These are phyloP conservation scores for Pythium coloratum DNA, from an alignment of 352 stramenopile species.

Conservation along the genomic window DNA sequence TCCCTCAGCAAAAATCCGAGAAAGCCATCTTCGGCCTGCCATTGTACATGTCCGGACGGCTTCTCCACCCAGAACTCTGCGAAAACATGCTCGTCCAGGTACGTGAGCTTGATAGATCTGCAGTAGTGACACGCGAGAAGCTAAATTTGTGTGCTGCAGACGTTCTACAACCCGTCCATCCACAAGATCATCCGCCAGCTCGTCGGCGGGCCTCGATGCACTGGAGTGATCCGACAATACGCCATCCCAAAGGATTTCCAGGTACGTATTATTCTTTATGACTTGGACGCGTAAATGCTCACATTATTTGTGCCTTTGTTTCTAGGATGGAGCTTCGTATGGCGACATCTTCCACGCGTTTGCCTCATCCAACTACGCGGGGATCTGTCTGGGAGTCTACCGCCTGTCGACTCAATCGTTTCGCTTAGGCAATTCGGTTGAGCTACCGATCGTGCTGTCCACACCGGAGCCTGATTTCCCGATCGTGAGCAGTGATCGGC, in stretches of 20 bases:
- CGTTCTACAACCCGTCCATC: slow-evolving; percentile 85
- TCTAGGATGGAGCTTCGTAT: slow-evolving; percentile 45
- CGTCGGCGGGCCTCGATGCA: slow-evolving; percentile 73
- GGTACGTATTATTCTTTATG: slow-evolving; percentile 22
- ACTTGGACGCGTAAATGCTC: too few relatives aligned
- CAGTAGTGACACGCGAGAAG: background rate
- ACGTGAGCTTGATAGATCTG: slow-evolving; percentile 5
- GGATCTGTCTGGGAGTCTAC: slow-evolving; percentile 76
- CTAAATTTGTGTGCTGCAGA: slow-evolving; percentile 29
- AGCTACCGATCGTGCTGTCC: slow-evolving; percentile 79
- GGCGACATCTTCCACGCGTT: slow-evolving; percentile 64
- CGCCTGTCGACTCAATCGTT: slow-evolving; percentile 58
- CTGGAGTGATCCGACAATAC: slow-evolving; percentile 69
- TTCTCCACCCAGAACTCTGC: slow-evolving; percentile 80
- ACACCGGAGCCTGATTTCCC: slow-evolving; percentile 53
- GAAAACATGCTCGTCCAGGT: slow-evolving; percentile 87
- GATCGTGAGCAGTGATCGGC: slow-evolving; percentile 48
- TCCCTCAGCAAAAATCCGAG: slow-evolving; percentile 57
- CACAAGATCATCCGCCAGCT: slow-evolving; percentile 84
- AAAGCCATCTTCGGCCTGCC: slow-evolving; percentile 80
- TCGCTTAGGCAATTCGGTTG: slow-evolving; percentile 35
- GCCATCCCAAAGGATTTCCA: slow-evolving; percentile 41
- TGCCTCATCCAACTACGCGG: slow-evolving; percentile 54
- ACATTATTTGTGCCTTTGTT: slow-evolving; percentile 2
- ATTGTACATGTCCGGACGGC: slow-evolving; percentile 81